phyloP scores from a whole-genome alignment of 2,329 filamentous ascomycete species.

The Aspergillus pseudoterreus region DNA sequence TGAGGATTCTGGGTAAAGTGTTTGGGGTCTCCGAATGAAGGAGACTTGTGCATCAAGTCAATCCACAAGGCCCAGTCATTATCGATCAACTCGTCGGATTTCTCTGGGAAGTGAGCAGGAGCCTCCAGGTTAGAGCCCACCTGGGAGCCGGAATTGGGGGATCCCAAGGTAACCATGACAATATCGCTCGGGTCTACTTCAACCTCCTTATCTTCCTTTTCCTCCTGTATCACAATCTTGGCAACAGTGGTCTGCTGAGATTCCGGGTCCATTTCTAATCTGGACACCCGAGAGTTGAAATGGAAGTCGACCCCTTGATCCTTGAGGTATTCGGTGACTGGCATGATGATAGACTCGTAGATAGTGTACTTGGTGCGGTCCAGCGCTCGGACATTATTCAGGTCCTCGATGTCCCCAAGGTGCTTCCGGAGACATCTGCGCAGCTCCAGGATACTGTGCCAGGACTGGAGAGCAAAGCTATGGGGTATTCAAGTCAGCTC shows the following conservation, averaged over 20 bases:
- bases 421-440: conserved; percentile 20
- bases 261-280: conserved; percentile 17
- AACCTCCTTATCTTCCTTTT: neutral
- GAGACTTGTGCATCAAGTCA: conserved; percentile 28
- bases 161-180: neutral
- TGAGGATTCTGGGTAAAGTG: conserved; percentile 20
- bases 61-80: conserved; percentile 37
- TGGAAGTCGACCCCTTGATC: conserved; percentile 25
- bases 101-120: neutral
- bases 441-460: conserved; percentile 22
- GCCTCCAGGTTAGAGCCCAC: neutral
- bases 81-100: conserved; percentile 18
- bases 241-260: conserved; percentile 27
- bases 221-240: conserved; percentile 15
- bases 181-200: neutral
- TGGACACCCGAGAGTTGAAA: conserved; percentile 19
- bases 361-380: conserved; percentile 23
- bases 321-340: conserved; percentile 21
- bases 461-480: conserved; percentile 14
- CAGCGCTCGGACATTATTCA: conserved; percentile 18
- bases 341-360: conserved; percentile 23
- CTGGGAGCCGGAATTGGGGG: neutral
- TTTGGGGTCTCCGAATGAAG: conserved; percentile 29
- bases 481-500: neutral
- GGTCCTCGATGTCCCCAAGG: conserved; percentile 17